A percentile compares a stretch with the other conserved stretches of the same genome.
These are phyloP conservation scores for Talaromyces verruculosus DNA, from an alignment of 2,329 filamentous ascomycete species.

Conservation along the genomic window DNA sequence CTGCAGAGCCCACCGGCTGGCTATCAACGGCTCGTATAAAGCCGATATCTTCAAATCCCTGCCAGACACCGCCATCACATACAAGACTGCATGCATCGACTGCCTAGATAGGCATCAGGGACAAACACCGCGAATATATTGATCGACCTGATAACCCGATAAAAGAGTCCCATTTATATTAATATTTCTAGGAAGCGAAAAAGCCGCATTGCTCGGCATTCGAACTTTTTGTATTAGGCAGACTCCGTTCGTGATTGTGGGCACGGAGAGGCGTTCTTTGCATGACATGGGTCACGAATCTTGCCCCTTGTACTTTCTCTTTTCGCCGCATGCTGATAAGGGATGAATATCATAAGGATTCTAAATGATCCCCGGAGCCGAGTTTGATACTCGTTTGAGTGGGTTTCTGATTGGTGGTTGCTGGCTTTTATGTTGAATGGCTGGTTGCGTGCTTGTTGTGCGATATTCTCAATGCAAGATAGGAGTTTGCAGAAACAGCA, in stretches of 20 bases:
- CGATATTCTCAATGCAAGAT: neutral
- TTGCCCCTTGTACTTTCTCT: neutral
- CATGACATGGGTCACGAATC: neutral
- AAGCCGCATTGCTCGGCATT: neutral
- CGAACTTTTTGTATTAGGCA: neutral
- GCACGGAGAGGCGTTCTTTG: neutral
- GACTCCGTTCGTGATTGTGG: neutral
- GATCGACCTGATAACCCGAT: neutral
- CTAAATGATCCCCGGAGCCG: neutral
- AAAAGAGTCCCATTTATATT: neutral
- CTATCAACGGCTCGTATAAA: neutral
- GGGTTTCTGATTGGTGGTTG: neutral
- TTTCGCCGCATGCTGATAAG: neutral
- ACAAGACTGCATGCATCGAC: neutral
- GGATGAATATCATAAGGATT: neutral
- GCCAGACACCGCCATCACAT: neutral
- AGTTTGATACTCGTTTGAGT: no score
- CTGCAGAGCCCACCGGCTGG: neutral
- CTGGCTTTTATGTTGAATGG: neutral
- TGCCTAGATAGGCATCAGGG: neutral
- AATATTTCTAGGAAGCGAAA: neutral
- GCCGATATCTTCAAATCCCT: constrained; percentile 5
- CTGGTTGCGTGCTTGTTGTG: neutral
- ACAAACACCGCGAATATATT: neutral
- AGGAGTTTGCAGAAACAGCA: neutral